These are phyloP conservation scores for Geotrichum histeridarum DNA, from an alignment of 1,139 yeast genomes.

Conservation along the genomic window DNA sequence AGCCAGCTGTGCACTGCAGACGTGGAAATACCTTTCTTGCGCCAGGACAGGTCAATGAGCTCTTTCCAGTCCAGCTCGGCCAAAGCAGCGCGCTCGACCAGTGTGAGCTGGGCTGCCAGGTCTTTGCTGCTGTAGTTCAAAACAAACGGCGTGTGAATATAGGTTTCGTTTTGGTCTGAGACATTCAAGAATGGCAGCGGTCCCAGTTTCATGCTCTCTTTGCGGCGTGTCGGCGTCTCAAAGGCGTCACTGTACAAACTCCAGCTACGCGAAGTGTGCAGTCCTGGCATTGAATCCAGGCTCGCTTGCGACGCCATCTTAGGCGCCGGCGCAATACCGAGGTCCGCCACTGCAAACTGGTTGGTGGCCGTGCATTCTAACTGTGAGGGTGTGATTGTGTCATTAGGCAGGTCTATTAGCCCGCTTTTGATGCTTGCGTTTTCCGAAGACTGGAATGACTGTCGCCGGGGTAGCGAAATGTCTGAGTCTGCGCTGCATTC, in stretches of 20 bases:
- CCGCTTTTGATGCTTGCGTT: no score
- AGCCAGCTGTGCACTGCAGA: slow-evolving; percentile 82
- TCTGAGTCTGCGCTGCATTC: no score
- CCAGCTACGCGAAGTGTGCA: no score
- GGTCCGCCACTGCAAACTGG: no score
- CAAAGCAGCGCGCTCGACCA: slow-evolving; percentile 78
- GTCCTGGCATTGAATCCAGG: no score
- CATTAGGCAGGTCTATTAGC: no score
- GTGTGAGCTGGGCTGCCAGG: slow-evolving; percentile 74
- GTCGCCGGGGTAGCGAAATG: no score
- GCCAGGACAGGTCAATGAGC: slow-evolving; percentile 72
- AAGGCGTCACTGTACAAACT: background rate
- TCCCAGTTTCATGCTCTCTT: background rate
- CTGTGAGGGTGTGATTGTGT: no score
- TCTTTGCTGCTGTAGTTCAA: slow-evolving; percentile 61
- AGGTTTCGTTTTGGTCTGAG: slow-evolving; percentile 24
- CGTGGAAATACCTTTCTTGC: slow-evolving; percentile 45
- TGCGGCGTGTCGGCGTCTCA: background rate
- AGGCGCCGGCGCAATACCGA: no score
- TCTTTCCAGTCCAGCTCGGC: slow-evolving; percentile 91
- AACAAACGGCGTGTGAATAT: slow-evolving; percentile 68
- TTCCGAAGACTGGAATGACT: no score
- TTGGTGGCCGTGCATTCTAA: no score
- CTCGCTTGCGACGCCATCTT: no score
- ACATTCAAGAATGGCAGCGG: slow-evolving; percentile 7